Conservation (phyloP, 1,139 yeast genomes). For the Candida gigantensis region DNA sequence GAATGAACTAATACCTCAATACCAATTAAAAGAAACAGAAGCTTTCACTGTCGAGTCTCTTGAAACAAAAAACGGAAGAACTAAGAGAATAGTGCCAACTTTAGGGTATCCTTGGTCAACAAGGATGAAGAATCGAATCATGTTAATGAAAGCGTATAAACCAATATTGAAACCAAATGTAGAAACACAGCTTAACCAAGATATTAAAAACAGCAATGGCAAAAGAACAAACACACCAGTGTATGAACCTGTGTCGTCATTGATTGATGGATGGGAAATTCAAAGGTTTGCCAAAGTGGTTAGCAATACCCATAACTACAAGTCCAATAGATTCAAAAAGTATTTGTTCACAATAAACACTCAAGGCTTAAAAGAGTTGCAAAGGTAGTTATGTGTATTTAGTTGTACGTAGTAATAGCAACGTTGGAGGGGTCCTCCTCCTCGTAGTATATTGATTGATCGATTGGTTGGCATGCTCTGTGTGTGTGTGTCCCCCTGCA, state of each 20-base stretch:
- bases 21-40: no score
- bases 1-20: no score
- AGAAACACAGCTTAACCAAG: neutral
- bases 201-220: constrained; percentile 2
- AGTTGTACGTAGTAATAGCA: no score
- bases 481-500: no score
- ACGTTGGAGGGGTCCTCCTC: no score
- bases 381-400: neutral
- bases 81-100: constrained; percentile 36
- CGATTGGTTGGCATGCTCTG: no score
- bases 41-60: no score
- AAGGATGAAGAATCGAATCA: constrained; percentile 30
- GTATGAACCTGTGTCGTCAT: constrained; percentile 5
- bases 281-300: constrained; percentile 31
- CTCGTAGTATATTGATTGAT: no score
- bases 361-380: constrained; percentile 16
- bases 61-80: constrained; percentile 15
- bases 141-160: constrained; percentile 36
- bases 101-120: constrained; percentile 46
- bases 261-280: constrained; percentile 29
- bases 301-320: constrained; percentile 16
- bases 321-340: constrained; percentile 12
- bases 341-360: constrained; percentile 19
- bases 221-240: constrained; percentile 1
- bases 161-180: constrained; percentile 20